Conservation (phyloP, 495 filamentous ascomycete species). For the Glutinoglossum americanum region DNA sequence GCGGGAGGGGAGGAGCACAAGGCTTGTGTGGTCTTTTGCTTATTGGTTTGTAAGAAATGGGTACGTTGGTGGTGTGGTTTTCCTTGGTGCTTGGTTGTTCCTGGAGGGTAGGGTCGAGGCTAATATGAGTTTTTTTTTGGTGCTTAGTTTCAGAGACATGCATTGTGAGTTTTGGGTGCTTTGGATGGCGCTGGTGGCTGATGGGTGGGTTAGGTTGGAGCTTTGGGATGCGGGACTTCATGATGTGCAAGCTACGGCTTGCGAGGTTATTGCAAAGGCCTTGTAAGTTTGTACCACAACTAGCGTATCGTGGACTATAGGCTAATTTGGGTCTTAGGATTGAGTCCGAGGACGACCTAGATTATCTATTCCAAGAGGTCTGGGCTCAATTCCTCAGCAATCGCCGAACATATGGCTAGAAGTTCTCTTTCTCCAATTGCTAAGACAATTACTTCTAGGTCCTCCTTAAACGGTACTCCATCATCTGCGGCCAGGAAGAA, state of each 20-base stretch:
- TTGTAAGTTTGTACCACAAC: slow-evolving; percentile 26
- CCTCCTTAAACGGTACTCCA: slow-evolving; percentile 79
- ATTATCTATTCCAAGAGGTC: slow-evolving; percentile 47
- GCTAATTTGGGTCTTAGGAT: slow-evolving; percentile 27
- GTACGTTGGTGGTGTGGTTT: background rate
- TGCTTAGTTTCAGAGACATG: slow-evolving; percentile 47
- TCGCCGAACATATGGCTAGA: background rate
- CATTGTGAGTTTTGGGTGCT: slow-evolving; percentile 13
- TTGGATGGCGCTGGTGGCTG: background rate
- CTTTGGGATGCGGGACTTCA: slow-evolving; percentile 84
- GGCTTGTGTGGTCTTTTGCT: slow-evolving; percentile 63
- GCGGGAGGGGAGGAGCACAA: slow-evolving; percentile 58
- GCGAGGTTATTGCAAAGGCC: slow-evolving; percentile 83
- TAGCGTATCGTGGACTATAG: background rate
- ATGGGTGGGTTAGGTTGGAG: slow-evolving; percentile 27
- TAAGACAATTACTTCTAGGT: slow-evolving; percentile 14
- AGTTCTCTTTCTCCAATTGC: background rate
- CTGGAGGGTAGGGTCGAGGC: background rate
- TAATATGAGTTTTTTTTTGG: background rate
- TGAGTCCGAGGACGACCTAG: slow-evolving; percentile 54
- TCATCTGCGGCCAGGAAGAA: slow-evolving; percentile 46
- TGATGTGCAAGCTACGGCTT: slow-evolving; percentile 55
- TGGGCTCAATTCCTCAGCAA: background rate
- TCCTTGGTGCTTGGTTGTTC: background rate
- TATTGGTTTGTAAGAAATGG: slow-evolving; percentile 80